Evolutionary conservation across 306 rosid genomes (phyloP).

Genomic region (Gleditsia sinensis): DNA sequence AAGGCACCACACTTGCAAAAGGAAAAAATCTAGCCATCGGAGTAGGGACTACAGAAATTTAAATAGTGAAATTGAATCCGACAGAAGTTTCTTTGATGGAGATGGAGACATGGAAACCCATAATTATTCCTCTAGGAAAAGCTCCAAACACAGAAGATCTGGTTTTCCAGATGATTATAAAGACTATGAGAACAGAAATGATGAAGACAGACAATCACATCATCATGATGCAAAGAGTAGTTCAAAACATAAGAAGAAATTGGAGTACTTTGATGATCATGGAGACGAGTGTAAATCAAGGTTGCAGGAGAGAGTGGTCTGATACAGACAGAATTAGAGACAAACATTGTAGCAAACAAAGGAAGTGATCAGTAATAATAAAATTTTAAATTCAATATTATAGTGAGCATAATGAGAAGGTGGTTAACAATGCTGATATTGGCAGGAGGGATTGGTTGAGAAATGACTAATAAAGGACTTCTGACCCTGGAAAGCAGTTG

Average conservation of each 20-base stretch:
- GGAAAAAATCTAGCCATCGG: conserved; percentile 40
- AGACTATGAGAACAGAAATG: conserved; percentile 13
- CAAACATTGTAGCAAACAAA: conserved; percentile 24
- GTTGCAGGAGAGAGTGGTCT: conserved; percentile 32
- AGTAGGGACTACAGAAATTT: conserved; percentile 2
- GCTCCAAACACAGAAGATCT: conserved; percentile 23
- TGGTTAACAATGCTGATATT: background rate
- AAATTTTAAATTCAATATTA: conserved; percentile 15
- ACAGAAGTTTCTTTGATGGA: conserved; percentile 29
- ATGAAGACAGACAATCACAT: conserved; percentile 16
- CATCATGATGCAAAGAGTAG: conserved; percentile 34
- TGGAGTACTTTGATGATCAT: conserved; percentile 18
- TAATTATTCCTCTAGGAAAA: conserved; percentile 34
- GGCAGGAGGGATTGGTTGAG: conserved; percentile 12
- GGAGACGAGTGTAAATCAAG: conserved; percentile 9
- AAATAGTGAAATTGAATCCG: conserved; percentile 36
- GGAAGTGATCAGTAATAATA: conserved; percentile 10
- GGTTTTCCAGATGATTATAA: conserved; percentile 20
- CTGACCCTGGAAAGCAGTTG: background rate
- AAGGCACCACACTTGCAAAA: conserved; percentile 29
- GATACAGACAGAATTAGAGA: conserved; percentile 23
- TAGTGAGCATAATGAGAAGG: background rate
- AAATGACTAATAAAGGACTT: background rate
- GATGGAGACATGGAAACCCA: conserved; percentile 31
- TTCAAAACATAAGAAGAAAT: conserved; percentile 26